A percentile compares a stretch with the other conserved stretches of the same genome.
These are phyloP conservation scores for Akebia trifoliata DNA, from an alignment of 164 flowering plant genomes.

Conservation along the genomic window DNA sequence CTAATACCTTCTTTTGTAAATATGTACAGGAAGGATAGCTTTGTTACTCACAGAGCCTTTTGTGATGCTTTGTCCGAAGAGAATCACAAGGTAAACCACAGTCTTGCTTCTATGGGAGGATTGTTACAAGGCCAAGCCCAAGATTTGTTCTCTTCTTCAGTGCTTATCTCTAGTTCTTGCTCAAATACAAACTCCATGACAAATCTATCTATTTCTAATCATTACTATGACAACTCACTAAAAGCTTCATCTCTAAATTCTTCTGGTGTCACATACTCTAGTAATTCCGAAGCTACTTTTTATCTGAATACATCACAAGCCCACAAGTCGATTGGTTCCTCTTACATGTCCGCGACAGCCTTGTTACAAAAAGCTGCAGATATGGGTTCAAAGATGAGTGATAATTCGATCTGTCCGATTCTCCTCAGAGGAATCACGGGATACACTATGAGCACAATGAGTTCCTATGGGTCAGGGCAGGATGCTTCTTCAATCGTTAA, in stretches of 20 bases:
- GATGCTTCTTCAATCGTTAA: slow-evolving; percentile 13
- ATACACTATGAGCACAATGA: slow-evolving; percentile 15
- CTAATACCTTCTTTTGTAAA: background rate
- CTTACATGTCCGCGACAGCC: slow-evolving; percentile 52
- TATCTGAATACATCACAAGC: slow-evolving; percentile 3
- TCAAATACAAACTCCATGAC: slow-evolving; percentile 11
- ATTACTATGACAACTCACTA: slow-evolving; percentile 11
- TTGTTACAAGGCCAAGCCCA: slow-evolving; percentile 29
- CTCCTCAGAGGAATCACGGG: slow-evolving; percentile 37
- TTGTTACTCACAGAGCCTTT: slow-evolving; percentile 70
- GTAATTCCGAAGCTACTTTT: slow-evolving; percentile 11
- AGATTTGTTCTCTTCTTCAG: slow-evolving; percentile 23
- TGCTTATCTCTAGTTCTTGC: slow-evolving; percentile 19
- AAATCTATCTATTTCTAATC: slow-evolving; percentile 14
- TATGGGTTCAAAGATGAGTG: slow-evolving; percentile 48
- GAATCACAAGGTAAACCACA: slow-evolving; percentile 55
- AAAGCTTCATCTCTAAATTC: slow-evolving; percentile 20
- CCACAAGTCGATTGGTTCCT: too few relatives aligned
- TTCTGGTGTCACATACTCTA: too few relatives aligned
- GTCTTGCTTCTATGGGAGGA: too few relatives aligned
- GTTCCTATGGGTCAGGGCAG: slow-evolving; percentile 17
- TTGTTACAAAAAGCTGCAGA: slow-evolving; percentile 53
- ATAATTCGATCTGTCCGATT: slow-evolving; percentile 30
- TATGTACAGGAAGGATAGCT: slow-evolving; percentile 56
- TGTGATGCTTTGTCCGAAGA: slow-evolving; percentile 71